phyloP scores from a whole-genome alignment of 2,329 filamentous ascomycete species.

The Fusarium globosum region DNA sequence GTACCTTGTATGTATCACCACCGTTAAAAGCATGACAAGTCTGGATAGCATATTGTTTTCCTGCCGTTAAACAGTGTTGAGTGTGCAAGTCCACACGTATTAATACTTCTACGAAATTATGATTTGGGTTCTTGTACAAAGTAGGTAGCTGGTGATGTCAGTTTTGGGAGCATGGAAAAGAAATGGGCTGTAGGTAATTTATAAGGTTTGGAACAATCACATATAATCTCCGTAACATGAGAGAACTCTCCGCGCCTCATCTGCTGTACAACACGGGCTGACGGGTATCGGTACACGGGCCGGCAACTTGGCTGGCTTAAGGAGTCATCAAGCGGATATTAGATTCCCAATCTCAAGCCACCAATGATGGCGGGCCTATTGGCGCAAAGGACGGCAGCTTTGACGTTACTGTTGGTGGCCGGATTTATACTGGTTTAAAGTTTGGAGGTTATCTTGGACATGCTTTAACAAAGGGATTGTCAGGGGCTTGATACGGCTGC shows the following conservation, averaged over 20 bases:
- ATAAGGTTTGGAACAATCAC: background rate
- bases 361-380: background rate
- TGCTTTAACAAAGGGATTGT: background rate
- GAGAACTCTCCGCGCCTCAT: background rate
- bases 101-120: background rate
- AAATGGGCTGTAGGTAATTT: background rate
- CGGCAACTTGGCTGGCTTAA: background rate
- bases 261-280: background rate
- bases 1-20: conserved; percentile 46
- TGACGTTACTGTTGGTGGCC: background rate
- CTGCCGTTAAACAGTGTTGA: background rate
- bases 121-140: background rate
- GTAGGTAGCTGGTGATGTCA: background rate
- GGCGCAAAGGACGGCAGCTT: background rate
- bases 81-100: background rate
- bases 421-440: background rate
- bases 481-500: background rate
- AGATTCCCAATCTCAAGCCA: background rate
- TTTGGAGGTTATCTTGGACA: background rate
- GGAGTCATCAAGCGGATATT: background rate
- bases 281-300: background rate
- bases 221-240: background rate
- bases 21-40: conserved; percentile 39
- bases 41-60: conserved; percentile 7
- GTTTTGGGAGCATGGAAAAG: background rate